phyloP scores from a whole-genome alignment of 2,329 filamentous ascomycete species.

The Ceratocystis lukuohia region DNA sequence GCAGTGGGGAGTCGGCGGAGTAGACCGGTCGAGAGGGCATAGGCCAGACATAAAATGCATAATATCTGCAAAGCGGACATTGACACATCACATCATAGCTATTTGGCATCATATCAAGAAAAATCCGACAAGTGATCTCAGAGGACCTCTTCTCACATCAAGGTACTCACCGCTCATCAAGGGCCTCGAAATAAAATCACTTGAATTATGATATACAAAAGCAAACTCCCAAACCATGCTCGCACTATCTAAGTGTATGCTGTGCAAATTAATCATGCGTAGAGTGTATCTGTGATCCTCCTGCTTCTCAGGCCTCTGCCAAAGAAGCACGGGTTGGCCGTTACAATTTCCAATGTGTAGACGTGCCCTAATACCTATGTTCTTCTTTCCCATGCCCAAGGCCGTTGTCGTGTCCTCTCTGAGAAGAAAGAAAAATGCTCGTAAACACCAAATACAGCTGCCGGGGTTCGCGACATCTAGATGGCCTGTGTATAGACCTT shows the following conservation, averaged over 20 bases:
- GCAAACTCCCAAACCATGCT: slow-evolving; percentile 6
- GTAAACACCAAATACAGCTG: not conserved
- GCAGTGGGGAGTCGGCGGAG: slow-evolving; percentile 32
- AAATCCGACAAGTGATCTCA: too few species aligned
- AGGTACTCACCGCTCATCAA: not conserved
- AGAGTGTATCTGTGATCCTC: slow-evolving; percentile 11
- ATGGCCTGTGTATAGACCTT: not conserved
- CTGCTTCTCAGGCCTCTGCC: not conserved
- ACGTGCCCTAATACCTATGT: not conserved
- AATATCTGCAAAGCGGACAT: too few species aligned
- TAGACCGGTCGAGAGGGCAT: slow-evolving; percentile 1
- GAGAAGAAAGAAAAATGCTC: not conserved
- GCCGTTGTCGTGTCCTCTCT: not conserved
- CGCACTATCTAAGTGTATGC: not conserved
- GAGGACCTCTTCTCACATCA: too few species aligned
- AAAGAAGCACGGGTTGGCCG: not conserved
- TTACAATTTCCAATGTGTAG: not conserved
- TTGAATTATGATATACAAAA: not conserved
- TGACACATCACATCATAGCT: too few species aligned
- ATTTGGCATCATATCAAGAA: too few species aligned
- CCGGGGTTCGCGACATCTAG: not conserved
- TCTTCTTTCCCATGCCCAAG: not conserved
- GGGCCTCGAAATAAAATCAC: not conserved
- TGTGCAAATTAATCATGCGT: not conserved
- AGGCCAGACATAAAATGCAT: not conserved